phyloP scores from a whole-genome alignment of 805 yeast species.

The Torulaspora gathmanii region DNA sequence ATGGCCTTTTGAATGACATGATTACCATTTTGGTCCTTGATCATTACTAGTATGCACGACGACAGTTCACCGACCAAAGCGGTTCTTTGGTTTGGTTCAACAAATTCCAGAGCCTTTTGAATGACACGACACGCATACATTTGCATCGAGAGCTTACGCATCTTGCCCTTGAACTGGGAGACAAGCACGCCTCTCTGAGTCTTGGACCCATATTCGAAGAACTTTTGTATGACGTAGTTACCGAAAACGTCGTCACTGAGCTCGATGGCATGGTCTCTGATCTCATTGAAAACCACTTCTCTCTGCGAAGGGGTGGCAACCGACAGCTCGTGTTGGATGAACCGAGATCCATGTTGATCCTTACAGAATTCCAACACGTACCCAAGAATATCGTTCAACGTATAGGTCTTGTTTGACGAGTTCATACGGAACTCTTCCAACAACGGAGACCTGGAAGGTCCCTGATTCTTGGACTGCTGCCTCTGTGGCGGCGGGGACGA shows the following conservation, averaged over 20 bases:
- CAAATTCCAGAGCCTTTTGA: slow-evolving; percentile 82
- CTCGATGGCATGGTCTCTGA: slow-evolving; percentile 66
- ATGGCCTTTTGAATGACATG: slow-evolving; percentile 96
- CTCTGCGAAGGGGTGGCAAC: slow-evolving; percentile 62
- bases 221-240: slow-evolving; percentile 92
- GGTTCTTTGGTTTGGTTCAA: slow-evolving; percentile 60
- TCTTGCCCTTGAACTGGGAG: slow-evolving; percentile 52
- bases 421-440: slow-evolving; percentile 76
- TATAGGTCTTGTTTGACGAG: slow-evolving; percentile 49
- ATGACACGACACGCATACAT: slow-evolving; percentile 99
- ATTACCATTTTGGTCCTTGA: slow-evolving; percentile 95
- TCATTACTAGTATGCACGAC: slow-evolving; percentile 56
- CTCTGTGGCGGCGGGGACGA: slow-evolving; percentile 8
- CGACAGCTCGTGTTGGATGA: slow-evolving; percentile 84
- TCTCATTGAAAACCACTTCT: slow-evolving; percentile 78
- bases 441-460: slow-evolving; percentile 55
- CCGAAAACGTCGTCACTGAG: slow-evolving; percentile 97
- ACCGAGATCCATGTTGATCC: slow-evolving; percentile 96
- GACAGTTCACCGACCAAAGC: slow-evolving; percentile 65
- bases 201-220: slow-evolving; percentile 73
- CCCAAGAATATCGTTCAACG: slow-evolving; percentile 71
- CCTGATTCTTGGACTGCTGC: slow-evolving; percentile 17
- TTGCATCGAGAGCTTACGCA: slow-evolving; percentile 74
- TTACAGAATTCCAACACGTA: slow-evolving; percentile 87
- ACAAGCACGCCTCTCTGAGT: slow-evolving; percentile 67